These are phyloP conservation scores for Candida palmyrensis DNA, from an alignment of 805 yeast genomes.

Conservation along the genomic window DNA sequence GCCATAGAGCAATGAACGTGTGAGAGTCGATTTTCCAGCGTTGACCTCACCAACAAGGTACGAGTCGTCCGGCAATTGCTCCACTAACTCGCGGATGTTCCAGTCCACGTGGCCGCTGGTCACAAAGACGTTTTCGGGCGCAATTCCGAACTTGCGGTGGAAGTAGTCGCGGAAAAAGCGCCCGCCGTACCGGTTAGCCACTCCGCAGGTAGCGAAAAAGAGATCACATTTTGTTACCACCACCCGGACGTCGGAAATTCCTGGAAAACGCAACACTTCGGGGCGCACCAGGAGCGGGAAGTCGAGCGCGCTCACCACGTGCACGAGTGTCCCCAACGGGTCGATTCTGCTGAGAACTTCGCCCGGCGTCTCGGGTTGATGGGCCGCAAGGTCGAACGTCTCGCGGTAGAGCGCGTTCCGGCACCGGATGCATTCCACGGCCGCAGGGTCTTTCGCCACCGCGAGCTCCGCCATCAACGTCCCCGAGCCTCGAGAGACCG, in stretches of 20 bases:
- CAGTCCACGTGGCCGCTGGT: slow-evolving; percentile 51
- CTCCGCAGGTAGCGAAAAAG: slow-evolving; percentile 27
- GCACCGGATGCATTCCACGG: slow-evolving; percentile 51
- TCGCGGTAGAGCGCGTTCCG: slow-evolving; percentile 45
- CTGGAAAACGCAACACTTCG: slow-evolving; percentile 26
- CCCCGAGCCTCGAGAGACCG: too few species aligned
- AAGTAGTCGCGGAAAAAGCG: slow-evolving; percentile 33
- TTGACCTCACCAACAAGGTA: slow-evolving; percentile 65
- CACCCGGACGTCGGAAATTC: slow-evolving; percentile 32
- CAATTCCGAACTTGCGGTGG: slow-evolving; percentile 21
- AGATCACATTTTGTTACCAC: slow-evolving; percentile 43
- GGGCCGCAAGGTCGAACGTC: slow-evolving; percentile 28
- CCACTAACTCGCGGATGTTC: slow-evolving; percentile 40
- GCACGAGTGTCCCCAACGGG: slow-evolving; percentile 42
- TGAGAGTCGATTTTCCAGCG: slow-evolving; percentile 63
- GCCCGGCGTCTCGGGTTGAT: slow-evolving; percentile 17
- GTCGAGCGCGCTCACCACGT: slow-evolving; percentile 63
- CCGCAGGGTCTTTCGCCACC: too few species aligned
- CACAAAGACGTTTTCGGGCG: slow-evolving; percentile 38
- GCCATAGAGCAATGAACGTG: slow-evolving; percentile 39
- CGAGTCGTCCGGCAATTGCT: slow-evolving; percentile 31
- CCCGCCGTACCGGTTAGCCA: slow-evolving; percentile 19
- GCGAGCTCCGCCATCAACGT: too few species aligned
- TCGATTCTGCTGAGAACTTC: slow-evolving; percentile 33
- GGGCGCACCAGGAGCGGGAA: slow-evolving; percentile 60